Conservation (phyloP, 2,329 filamentous ascomycete genomes). For the Ceratocystis ficicola region DNA sequence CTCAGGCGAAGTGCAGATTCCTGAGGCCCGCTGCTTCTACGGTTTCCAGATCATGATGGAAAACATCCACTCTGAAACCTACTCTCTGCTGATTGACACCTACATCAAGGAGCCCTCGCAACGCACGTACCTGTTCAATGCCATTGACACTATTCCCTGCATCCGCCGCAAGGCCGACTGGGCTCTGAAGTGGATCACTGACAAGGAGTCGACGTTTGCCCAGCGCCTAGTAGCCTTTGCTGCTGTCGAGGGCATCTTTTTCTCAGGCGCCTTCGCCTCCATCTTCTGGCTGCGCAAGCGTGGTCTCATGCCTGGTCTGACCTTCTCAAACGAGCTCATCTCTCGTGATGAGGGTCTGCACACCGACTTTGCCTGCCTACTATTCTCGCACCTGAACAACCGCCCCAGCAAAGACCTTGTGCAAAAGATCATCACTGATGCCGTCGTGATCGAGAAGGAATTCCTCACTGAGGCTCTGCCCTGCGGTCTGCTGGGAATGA, state of each 20-base stretch:
- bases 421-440: conserved; percentile 81
- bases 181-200: conserved; percentile 89
- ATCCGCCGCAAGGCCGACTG: conserved; percentile 98
- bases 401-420: conserved; percentile 74
- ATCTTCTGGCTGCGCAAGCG: conserved; percentile 99
- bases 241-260: conserved; percentile 98
- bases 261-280: conserved; percentile 93
- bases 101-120: conserved; percentile 98
- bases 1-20: conserved; percentile 90
- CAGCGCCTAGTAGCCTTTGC: conserved; percentile 94
- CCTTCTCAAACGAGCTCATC: conserved; percentile 99
- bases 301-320: conserved; percentile 93
- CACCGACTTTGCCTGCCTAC: conserved; percentile 94
- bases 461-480: conserved; percentile 94
- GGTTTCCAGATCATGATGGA: conserved; percentile 99
- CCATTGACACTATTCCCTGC: conserved; percentile 96
- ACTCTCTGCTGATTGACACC: conserved; percentile 96
- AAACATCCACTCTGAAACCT: conserved; percentile 99
- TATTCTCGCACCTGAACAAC: conserved; percentile 95
- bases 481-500: conserved; percentile 91
- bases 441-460: conserved; percentile 90
- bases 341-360: conserved; percentile 98
- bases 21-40: conserved; percentile 98
- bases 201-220: conserved; percentile 87
- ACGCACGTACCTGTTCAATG: conserved; percentile 90